Evolutionary conservation across 495 filamentous ascomycete species (phyloP).

Genomic region (Choiromyces venosus): DNA sequence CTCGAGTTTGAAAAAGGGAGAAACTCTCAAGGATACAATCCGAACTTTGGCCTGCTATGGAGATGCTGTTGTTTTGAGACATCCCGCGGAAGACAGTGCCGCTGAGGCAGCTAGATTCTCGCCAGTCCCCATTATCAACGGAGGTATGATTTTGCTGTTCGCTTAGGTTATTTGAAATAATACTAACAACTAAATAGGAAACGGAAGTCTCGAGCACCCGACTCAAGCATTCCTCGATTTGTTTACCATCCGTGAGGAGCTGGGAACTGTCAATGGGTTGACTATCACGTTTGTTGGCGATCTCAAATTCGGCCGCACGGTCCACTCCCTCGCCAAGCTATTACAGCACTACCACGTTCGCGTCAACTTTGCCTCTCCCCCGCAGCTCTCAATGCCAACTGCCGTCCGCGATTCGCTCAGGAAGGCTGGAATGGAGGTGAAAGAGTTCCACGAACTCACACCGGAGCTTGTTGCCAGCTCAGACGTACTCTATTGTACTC

Average conservation of each 20-base stretch:
- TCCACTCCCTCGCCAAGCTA: constrained; percentile 89
- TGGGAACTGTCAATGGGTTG: constrained; percentile 86
- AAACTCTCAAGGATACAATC: constrained; percentile 85
- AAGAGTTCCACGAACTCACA: constrained; percentile 70
- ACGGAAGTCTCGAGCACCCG: constrained; percentile 89
- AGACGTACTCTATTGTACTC: constrained; percentile 93
- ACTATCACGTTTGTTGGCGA: constrained; percentile 96
- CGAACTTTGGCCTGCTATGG: constrained; percentile 89
- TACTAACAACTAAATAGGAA: constrained; percentile 44
- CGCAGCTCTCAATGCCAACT: constrained; percentile 67
- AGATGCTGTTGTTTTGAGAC: constrained; percentile 89
- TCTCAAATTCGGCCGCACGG: constrained; percentile 83
- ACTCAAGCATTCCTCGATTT: constrained; percentile 98
- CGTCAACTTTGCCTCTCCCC: constrained; percentile 83
- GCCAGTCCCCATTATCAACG: constrained; percentile 88
- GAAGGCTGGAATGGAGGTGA: constrained; percentile 65
- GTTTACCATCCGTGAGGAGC: constrained; percentile 95
- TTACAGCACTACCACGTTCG: constrained; percentile 90
- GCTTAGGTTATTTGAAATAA: background rate
- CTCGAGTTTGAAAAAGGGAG: constrained; percentile 87
- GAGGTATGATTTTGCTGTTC: constrained; percentile 50
- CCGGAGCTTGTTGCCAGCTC: constrained; percentile 73
- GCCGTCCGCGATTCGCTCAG: constrained; percentile 65
- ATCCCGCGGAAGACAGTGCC: constrained; percentile 73
- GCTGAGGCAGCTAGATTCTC: constrained; percentile 77